Evolutionary conservation across 768 basidiomycete genomes (phyloP), one percentile per base, ranked within the genome.

Genomic region (Gloeostereum incarnatum): DNA sequence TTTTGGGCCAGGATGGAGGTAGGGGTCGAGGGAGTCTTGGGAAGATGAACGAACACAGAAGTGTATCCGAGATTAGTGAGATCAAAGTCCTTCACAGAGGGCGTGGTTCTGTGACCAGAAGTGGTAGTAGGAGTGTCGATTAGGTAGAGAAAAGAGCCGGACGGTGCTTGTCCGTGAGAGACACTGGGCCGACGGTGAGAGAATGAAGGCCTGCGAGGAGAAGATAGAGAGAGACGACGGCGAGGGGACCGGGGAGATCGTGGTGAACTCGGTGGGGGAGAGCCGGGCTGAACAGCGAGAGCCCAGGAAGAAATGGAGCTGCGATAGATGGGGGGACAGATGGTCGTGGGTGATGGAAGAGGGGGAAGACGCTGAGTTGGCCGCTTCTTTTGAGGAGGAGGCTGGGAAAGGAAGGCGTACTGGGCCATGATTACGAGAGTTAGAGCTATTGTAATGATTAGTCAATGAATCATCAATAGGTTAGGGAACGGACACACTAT

Each of bases 51-150:
- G 52, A 85, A 79, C 29, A 81, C 64, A 22, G 73, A 75, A 10
- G 78, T 73, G 56, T 85, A 84, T 1, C 80, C 80, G 11, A 79
- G 62, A 5, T 68, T 47, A 5, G 73, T 71, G 23, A 84, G 68
- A 52, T 82, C 73, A 11, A 71, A 52, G 36, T 74, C 66, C 43
- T 64, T 61, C 22, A 64, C 40, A 3, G 67, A 68, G 3, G 70
- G 69, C 0, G 72, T 69, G 40, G 61, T 14, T 34, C 21, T 34
- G 33, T n/a, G 53, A 6, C 45, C 26, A 29, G 35, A 45, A 1
- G 43, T 51, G 13, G 57, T 58, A 11, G 58, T 60, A 2, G 73
- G 64, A 6, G 67, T 68, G 22, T 68, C 62, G 44, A 70, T 51
- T 42, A 63, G 45, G 39, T 63, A 60, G 37, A 69, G 52, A 47